Evolutionary conservation across 1,284 basidiomycete genomes (phyloP), one percentile per base, ranked within the genome.

Genomic region (Tremellales sp.): DNA sequence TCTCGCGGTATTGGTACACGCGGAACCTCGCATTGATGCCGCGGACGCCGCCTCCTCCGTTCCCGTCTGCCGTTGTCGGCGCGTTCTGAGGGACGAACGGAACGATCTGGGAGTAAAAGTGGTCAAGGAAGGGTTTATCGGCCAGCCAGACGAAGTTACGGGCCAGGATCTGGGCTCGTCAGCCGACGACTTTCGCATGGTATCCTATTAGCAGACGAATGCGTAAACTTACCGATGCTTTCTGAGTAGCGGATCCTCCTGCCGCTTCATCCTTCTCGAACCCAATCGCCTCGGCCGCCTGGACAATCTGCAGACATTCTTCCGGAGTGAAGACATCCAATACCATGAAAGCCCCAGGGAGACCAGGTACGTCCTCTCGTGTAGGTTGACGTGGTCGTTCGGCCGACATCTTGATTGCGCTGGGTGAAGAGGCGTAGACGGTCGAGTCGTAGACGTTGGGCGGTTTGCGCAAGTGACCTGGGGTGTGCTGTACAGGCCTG

Each of bases 81-180:
- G 71, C 68, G 7, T 48, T 43, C 21, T 54, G 48, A 2, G 78
- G 77, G 2, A 80, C 65, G 44, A 78, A 72, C 31, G 73, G 71
- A 22, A 71, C 60, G 40, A 81, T 74, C 33, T 78, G 71, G 22
- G 59, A 43, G 58, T 76, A 80, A 44, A 81, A 71, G 25, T 72
- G 71, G 2, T 66, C 60, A 25, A 78, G 68, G 58, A 82, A 78
- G 8, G 60, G 53, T 8, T 65, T 46, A 55, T 81, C 79, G 2
- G 80, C 78, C 17, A 82, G 72, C 78, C 80, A 81, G 45, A 81
- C 77, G 49, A 82, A 70, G 62, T 81, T 81, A 57, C 79, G 77
- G 0, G 78, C 78, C 3, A 80, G 72, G 8, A 73, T 71, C 65
- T 65, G 46, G 3, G 27, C 24, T 45, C 19, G 36, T 22, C 24